These are phyloP conservation scores for Lactifluus piperatus DNA, from an alignment of 768 basidiomycete genomes.

Conservation along the genomic window DNA sequence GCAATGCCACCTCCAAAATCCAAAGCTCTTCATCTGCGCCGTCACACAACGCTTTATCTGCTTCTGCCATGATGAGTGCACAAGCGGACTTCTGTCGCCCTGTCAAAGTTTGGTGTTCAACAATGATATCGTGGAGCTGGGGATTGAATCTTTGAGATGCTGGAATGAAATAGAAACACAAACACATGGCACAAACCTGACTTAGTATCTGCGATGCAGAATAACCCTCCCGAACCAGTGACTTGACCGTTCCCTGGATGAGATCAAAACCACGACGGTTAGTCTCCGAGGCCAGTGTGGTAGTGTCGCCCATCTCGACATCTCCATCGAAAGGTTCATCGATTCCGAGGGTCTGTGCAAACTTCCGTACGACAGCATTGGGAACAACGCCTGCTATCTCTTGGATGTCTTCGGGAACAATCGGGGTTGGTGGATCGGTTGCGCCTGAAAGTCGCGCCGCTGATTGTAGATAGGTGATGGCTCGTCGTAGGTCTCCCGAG, in stretches of 20 bases:
- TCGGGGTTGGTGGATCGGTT: constrained; percentile 59
- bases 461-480: constrained; percentile 96
- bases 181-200: constrained; percentile 49
- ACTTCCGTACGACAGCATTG: constrained; percentile 52
- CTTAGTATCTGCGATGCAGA: constrained; percentile 82
- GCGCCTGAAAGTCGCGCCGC: constrained; percentile 81
- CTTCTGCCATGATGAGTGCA: constrained; percentile 83
- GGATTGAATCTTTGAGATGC: constrained; percentile 13
- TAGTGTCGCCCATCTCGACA: constrained; percentile 32
- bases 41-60: constrained; percentile 92
- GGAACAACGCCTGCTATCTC: constrained; percentile 98
- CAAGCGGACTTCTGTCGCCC: constrained; percentile 74
- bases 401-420: constrained; percentile 75
- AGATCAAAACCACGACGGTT: constrained; percentile 42
- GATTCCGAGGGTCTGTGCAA: constrained; percentile 67
- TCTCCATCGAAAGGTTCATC: constrained; percentile 45
- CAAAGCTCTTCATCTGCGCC: constrained; percentile 97
- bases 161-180: constrained; percentile 23
- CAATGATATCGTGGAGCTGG: constrained; percentile 85
- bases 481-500: constrained; percentile 87
- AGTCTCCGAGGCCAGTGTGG: constrained; percentile 20
- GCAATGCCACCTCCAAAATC: constrained; percentile 81
- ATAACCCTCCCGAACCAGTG: constrained; percentile 80
- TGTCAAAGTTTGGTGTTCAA: constrained; percentile 73
- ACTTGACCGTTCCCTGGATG: constrained; percentile 65